A percentile compares a stretch with the other conserved stretches of the same genome.
Evolutionary conservation across 169 alveolate genomes (phyloP).

Genomic region (Eimeria praecox): DNA sequence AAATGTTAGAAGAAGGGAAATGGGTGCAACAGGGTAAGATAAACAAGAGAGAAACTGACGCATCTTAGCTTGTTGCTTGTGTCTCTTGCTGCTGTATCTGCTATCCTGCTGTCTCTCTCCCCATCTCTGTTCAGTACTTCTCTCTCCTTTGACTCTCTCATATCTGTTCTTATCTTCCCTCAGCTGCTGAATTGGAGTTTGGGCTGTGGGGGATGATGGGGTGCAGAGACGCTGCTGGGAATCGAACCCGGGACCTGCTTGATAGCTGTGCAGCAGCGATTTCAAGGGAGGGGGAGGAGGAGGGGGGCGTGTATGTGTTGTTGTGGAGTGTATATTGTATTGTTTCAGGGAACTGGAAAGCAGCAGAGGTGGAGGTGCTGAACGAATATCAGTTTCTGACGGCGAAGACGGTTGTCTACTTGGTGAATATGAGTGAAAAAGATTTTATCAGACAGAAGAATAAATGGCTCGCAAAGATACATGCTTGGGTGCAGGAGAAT

Average conservation of each 20-base stretch:
- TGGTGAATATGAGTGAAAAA: constrained; percentile 96
- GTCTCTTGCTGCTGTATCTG: background rate
- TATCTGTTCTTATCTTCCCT: no score
- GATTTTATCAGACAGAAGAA: constrained; percentile 98
- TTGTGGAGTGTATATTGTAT: background rate
- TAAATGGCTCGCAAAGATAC: constrained; percentile 97
- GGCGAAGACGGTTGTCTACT: constrained; percentile 99
- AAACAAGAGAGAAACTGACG: background rate
- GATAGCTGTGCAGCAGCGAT: no score
- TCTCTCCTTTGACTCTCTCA: no score
- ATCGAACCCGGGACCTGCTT: no score
- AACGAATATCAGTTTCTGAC: constrained; percentile 96
- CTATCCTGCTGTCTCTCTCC: no score
- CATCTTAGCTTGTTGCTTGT: background rate
- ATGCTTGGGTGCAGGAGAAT: constrained; percentile 98
- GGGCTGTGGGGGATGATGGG: no score
- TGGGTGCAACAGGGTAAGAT: constrained; percentile 92
- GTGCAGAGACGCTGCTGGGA: no score
- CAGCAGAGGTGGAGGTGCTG: constrained; percentile 83
- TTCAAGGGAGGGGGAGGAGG: no score
- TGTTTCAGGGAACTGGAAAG: constrained; percentile 83
- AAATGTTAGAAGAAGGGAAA: constrained; percentile 92
- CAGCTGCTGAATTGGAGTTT: no score
- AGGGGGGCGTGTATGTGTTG: no score
- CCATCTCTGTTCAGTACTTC: no score